Evolutionary conservation across 345 rosid species (phyloP).

Genomic region (Aethionema arabicum): DNA sequence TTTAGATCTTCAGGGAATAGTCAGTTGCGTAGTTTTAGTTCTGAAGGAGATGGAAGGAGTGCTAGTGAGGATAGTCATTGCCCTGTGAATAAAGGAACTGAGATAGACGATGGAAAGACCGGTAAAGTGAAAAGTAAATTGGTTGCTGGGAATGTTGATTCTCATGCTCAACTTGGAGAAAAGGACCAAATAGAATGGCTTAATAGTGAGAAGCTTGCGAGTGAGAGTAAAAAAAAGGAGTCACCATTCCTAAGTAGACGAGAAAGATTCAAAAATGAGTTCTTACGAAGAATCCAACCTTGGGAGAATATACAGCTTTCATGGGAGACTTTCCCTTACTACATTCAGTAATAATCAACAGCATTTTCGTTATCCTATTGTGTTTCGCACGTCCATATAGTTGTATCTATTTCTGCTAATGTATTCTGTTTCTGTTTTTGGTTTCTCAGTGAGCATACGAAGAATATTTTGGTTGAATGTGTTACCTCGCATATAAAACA

Average conservation of each 20-base stretch:
- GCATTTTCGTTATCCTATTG: not conserved
- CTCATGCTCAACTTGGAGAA: slow-evolving; percentile 77
- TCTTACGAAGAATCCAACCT: slow-evolving; percentile 74
- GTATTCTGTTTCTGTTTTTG: slow-evolving; percentile 15
- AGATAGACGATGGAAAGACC: slow-evolving; percentile 47
- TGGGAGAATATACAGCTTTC: slow-evolving; percentile 93
- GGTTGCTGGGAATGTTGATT: slow-evolving; percentile 46
- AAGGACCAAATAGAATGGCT: slow-evolving; percentile 98
- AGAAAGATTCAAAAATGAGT: slow-evolving; percentile 78
- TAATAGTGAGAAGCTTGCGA: slow-evolving; percentile 62
- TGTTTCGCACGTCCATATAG: not conserved
- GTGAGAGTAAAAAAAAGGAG: slow-evolving; percentile 76
- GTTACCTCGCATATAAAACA: slow-evolving; percentile 79
- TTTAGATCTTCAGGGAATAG: slow-evolving; percentile 31
- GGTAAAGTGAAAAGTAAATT: slow-evolving; percentile 32
- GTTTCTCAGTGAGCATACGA: slow-evolving; percentile 63
- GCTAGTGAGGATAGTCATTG: slow-evolving; percentile 66
- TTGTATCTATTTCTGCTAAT: slow-evolving; percentile 21
- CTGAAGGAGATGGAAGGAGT: slow-evolving; percentile 82
- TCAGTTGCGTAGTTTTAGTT: slow-evolving; percentile 63
- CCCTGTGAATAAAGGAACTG: slow-evolving; percentile 49
- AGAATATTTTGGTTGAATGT: slow-evolving; percentile 81
- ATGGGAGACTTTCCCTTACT: slow-evolving; percentile 91
- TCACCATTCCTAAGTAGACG: slow-evolving; percentile 67
- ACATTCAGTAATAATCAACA: slow-evolving; percentile 63